Evolutionary conservation across 345 rosid species (phyloP).

Genomic region (Populus nigra): DNA sequence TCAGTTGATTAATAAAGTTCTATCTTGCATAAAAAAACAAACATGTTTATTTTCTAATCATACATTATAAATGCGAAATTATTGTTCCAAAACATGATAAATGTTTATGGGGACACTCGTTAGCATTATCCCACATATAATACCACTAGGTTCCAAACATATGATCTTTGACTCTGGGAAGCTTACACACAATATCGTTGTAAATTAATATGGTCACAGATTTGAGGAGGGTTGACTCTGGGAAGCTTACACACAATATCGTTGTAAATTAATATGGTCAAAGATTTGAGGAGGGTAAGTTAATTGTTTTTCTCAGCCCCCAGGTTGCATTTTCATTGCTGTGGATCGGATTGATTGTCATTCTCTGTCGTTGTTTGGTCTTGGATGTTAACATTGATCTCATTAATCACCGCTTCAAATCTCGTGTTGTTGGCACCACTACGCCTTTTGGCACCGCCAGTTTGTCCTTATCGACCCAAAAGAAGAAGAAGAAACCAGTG

Average conservation of each 20-base stretch:
- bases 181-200: background rate
- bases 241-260: background rate
- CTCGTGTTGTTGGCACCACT: slow-evolving; percentile 7
- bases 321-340: background rate
- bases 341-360: background rate
- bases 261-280: background rate
- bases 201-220: background rate
- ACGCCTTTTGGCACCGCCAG: slow-evolving; percentile 13
- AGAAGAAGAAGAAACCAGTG: background rate
- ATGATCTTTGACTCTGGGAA: background rate
- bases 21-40: too few relatives aligned
- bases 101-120: background rate
- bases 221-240: background rate
- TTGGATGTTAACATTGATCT: slow-evolving; percentile 17
- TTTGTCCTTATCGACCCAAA: slow-evolving; percentile 3
- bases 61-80: background rate
- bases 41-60: background rate
- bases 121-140: background rate
- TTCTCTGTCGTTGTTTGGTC: slow-evolving; percentile 8
- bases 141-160: background rate
- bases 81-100: background rate
- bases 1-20: too few relatives aligned
- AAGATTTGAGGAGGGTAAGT: background rate
- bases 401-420: slow-evolving; percentile 11
- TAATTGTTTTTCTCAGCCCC: background rate